These are phyloP conservation scores for Agaricales sp. DNA, from an alignment of 1,284 basidiomycete genomes.

Conservation along the genomic window DNA sequence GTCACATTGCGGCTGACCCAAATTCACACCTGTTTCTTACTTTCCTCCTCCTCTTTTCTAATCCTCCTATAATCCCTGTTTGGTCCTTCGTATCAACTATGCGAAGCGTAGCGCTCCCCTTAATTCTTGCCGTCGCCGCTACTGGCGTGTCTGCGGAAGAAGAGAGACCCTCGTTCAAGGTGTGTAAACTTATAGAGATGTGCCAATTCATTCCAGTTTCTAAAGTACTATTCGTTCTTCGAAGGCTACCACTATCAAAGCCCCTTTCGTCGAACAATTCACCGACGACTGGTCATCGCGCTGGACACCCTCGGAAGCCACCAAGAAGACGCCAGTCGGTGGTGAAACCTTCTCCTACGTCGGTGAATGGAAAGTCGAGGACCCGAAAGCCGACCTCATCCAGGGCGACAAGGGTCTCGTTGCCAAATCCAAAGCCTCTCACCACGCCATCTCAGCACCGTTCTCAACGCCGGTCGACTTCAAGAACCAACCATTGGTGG, in stretches of 20 bases:
- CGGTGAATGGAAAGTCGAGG: conserved; percentile 96
- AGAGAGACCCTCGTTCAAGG: conserved; percentile 60
- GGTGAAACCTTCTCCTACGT: conserved; percentile 95
- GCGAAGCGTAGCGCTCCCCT: conserved; percentile 77
- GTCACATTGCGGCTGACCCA: neutral
- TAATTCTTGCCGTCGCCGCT: conserved; percentile 55
- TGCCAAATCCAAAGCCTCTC: conserved; percentile 86
- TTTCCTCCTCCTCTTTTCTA: conserved; percentile 23
- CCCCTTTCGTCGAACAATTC: conserved; percentile 98
- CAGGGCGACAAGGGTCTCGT: conserved; percentile 85
- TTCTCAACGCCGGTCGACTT: conserved; percentile 77
- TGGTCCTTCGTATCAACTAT: conserved; percentile 66
- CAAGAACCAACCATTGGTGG: conserved; percentile 82
- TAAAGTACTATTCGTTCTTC: conserved; percentile 6
- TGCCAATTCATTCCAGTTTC: neutral
- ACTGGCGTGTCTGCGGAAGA: conserved; percentile 51
- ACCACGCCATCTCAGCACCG: conserved; percentile 95
- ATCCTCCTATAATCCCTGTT: conserved; percentile 19
- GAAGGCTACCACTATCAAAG: conserved; percentile 76
- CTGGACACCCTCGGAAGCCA: conserved; percentile 95
- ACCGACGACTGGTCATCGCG: conserved; percentile 82
- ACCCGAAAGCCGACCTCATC: conserved; percentile 64
- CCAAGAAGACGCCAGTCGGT: conserved; percentile 92
- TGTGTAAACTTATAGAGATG: conserved; percentile 22
- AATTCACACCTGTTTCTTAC: conserved; percentile 21